Conservation (phyloP, 2,329 filamentous ascomycete genomes). For the Hypoxylon sp. region DNA sequence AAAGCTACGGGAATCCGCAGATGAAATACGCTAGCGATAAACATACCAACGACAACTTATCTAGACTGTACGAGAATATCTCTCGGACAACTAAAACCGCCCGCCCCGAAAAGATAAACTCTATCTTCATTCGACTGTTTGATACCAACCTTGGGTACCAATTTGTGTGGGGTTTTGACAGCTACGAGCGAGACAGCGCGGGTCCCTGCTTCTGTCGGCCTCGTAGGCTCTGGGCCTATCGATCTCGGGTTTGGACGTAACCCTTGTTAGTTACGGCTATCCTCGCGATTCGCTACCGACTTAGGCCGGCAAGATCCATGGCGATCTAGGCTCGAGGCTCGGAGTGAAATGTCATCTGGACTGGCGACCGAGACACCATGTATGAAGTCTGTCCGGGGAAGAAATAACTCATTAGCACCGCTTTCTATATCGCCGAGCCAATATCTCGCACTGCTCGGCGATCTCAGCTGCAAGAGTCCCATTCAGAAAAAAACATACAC, state of each 20-base stretch:
- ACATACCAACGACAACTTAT: constrained; percentile 13
- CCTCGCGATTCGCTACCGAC: constrained; percentile 39
- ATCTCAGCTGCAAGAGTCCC: constrained; percentile 14
- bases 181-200: constrained; percentile 37
- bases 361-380: constrained; percentile 36
- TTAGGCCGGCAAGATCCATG: constrained; percentile 28
- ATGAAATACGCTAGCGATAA: constrained; percentile 10
- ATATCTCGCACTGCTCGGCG: constrained; percentile 4
- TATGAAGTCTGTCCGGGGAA: constrained; percentile 27
- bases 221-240: constrained; percentile 37
- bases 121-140: constrained; percentile 31
- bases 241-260: constrained; percentile 29
- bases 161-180: constrained; percentile 21
- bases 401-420: constrained; percentile 3
- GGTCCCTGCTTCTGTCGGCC: constrained; percentile 44
- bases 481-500: constrained; percentile 19
- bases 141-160: constrained; percentile 19
- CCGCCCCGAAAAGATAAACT: constrained; percentile 9
- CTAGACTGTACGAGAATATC: constrained; percentile 2
- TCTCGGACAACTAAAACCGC: constrained; percentile 8
- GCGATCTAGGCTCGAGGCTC: constrained; percentile 34
- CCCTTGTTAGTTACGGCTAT: constrained; percentile 34
- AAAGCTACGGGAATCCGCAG: constrained; percentile 23
- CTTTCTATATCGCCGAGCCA: constrained; percentile 3
- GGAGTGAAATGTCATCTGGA: constrained; percentile 13